phyloP scores from a whole-genome alignment of 805 yeast genomes.

The Lachancea waltii region DNA sequence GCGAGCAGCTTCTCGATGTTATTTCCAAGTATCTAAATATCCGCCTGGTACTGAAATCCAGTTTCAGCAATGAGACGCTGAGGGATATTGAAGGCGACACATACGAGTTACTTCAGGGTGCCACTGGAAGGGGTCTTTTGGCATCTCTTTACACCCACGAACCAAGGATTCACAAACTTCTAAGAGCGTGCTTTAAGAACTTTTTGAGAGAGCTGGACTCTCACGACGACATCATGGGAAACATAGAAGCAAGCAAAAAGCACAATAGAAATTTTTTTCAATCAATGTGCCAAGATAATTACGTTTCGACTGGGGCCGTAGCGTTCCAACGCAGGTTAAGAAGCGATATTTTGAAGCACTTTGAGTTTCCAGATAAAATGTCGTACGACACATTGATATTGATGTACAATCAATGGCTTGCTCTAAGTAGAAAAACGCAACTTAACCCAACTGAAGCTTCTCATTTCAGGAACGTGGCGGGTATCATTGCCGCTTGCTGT shows the following conservation, averaged over 20 bases:
- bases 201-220: constrained; percentile 22
- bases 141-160: constrained; percentile 47
- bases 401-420: constrained; percentile 34
- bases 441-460: constrained; percentile 34
- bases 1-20: constrained; percentile 35
- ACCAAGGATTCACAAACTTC: constrained; percentile 42
- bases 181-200: constrained; percentile 38
- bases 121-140: constrained; percentile 46
- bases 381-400: constrained; percentile 30
- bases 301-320: constrained; percentile 59
- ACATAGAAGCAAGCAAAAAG: constrained; percentile 14
- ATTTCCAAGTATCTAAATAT: constrained; percentile 37
- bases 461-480: constrained; percentile 61
- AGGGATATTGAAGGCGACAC: constrained; percentile 23
- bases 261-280: constrained; percentile 34
- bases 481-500: constrained; percentile 63
- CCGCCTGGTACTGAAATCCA: constrained; percentile 28
- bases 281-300: constrained; percentile 46
- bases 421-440: constrained; percentile 14
- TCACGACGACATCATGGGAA: constrained; percentile 23
- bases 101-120: constrained; percentile 33
- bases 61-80: constrained; percentile 22
- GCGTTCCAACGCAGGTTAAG: constrained; percentile 67
- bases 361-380: constrained; percentile 23
- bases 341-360: constrained; percentile 30